phyloP scores from a whole-genome alignment of 139 green algal species.

The Coelastrella sp. region DNA sequence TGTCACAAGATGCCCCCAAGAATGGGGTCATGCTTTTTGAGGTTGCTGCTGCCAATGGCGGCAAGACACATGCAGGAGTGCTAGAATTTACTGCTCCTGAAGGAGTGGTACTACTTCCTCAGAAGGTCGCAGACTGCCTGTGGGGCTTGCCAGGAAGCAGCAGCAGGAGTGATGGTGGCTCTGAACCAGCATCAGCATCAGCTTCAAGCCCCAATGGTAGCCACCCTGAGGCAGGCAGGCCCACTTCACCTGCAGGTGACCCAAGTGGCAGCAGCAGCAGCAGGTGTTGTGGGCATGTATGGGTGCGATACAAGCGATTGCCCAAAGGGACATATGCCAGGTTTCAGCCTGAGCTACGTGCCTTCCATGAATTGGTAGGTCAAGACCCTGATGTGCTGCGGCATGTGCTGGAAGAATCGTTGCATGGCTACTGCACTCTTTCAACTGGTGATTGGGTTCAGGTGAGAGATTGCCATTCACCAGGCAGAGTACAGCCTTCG shows the following conservation, averaged over 20 bases:
- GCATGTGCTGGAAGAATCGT: constrained; percentile 72
- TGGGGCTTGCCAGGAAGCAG: constrained; percentile 56
- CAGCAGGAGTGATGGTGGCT: background rate
- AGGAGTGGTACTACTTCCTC: constrained; percentile 73
- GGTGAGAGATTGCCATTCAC: background rate
- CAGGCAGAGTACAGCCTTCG: background rate
- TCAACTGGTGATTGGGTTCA: constrained; percentile 64
- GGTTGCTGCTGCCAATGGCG: constrained; percentile 45
- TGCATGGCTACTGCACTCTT: constrained; percentile 73
- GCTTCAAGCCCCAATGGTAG: background rate
- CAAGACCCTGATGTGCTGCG: constrained; percentile 49
- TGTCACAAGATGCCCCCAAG: constrained; percentile 77
- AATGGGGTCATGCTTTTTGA: constrained; percentile 88
- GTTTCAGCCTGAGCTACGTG: constrained; percentile 74
- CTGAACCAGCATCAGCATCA: background rate
- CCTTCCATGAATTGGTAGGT: constrained; percentile 77
- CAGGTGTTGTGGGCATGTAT: constrained; percentile 47
- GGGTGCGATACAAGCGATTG: constrained; percentile 64
- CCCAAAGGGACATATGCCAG: constrained; percentile 68
- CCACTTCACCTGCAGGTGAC: background rate
- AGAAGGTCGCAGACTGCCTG: constrained; percentile 73
- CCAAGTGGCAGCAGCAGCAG: constrained; percentile 1
- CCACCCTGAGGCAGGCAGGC: background rate
- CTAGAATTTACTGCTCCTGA: constrained; percentile 88
- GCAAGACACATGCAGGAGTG: constrained; percentile 72